A percentile compares a stretch with the other conserved stretches of the same genome.
These are phyloP conservation scores for Hypoxylon sp. DNA, from an alignment of 2,329 filamentous ascomycete species.

Conservation along the genomic window DNA sequence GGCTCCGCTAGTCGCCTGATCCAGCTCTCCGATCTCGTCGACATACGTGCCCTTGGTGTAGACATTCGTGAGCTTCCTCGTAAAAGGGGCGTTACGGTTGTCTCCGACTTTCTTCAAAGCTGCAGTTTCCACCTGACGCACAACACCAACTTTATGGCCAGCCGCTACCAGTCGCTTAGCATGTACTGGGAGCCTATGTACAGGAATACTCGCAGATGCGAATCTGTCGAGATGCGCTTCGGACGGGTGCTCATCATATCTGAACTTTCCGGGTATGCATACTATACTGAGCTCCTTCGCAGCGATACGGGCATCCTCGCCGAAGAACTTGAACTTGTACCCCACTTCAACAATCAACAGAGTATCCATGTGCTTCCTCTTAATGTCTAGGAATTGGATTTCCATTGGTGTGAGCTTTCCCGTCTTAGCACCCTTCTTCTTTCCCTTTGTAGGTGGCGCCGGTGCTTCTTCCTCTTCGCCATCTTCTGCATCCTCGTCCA, in stretches of 20 bases:
- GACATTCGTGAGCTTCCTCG: conserved; percentile 92
- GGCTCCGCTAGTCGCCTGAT: conserved; percentile 65
- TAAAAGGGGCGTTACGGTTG: conserved; percentile 92
- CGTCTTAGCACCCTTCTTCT: conserved; percentile 79
- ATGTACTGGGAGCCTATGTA: conserved; percentile 91
- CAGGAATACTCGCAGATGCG: conserved; percentile 94
- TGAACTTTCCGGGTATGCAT: conserved; percentile 94
- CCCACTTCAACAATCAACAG: conserved; percentile 94
- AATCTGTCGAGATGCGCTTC: conserved; percentile 94
- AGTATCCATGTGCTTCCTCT: conserved; percentile 90
- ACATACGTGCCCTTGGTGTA: conserved; percentile 99
- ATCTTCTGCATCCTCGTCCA: conserved; percentile 70
- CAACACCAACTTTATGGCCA: conserved; percentile 95
- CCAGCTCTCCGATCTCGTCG: conserved; percentile 89
- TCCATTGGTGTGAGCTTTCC: conserved; percentile 95
- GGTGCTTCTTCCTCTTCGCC: conserved; percentile 68
- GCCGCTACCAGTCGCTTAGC: conserved; percentile 93
- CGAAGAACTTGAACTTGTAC: conserved; percentile 98
- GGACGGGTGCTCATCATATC: conserved; percentile 93
- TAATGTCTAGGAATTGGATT: conserved; percentile 93
- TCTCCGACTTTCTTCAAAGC: conserved; percentile 95
- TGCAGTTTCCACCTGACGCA: conserved; percentile 94
- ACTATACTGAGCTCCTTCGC: conserved; percentile 94
- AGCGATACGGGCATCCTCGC: conserved; percentile 90
- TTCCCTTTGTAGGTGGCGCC: conserved; percentile 63